These are phyloP conservation scores for Cordyceps cicadae DNA, from an alignment of 2,329 filamentous ascomycete genomes.

Conservation along the genomic window DNA sequence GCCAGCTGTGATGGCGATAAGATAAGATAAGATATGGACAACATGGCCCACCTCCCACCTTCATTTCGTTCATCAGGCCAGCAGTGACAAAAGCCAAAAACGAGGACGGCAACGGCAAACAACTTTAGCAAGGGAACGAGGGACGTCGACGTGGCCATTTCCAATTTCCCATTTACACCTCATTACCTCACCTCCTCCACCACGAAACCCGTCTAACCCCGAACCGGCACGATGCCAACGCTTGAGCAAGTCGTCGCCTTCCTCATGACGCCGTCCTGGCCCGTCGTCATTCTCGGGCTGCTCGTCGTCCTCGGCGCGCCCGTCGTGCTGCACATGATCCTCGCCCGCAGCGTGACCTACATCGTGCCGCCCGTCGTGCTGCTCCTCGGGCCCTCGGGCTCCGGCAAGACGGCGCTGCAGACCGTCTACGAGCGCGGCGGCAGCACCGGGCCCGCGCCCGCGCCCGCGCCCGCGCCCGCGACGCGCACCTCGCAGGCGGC, in stretches of 20 bases:
- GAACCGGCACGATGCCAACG: slow-evolving; percentile 26
- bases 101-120: neutral
- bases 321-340: slow-evolving; percentile 65
- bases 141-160: neutral
- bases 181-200: neutral
- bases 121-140: neutral
- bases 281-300: slow-evolving; percentile 59
- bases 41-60: neutral
- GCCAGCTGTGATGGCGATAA: no score
- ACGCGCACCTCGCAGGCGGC: slow-evolving; percentile 50
- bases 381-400: slow-evolving; percentile 69
- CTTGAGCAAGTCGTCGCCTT: slow-evolving; percentile 38
- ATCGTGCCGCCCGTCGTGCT: slow-evolving; percentile 67
- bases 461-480: slow-evolving; percentile 25
- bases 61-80: neutral
- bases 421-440: slow-evolving; percentile 59
- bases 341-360: slow-evolving; percentile 59
- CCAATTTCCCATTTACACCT: neutral
- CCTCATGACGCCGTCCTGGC: slow-evolving; percentile 50
- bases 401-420: slow-evolving; percentile 83
- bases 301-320: slow-evolving; percentile 66
- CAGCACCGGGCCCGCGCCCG: slow-evolving; percentile 23
- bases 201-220: neutral
- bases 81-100: neutral
- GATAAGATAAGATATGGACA: neutral